Conservation (phyloP, 2,329 filamentous ascomycete genomes). For the Alternaria infectoria region DNA sequence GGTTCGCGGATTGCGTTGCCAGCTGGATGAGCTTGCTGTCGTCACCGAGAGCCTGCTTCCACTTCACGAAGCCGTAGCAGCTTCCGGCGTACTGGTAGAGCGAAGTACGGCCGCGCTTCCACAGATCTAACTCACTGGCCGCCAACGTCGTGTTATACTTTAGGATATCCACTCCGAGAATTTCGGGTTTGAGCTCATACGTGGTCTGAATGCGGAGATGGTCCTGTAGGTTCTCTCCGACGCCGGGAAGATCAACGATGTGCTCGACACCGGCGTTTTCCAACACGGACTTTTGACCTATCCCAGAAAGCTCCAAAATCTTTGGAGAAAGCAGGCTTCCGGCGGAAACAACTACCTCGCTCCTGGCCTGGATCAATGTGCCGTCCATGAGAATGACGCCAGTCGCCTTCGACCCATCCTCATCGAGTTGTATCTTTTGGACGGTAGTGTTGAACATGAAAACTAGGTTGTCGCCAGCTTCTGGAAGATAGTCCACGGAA, state of each 20-base stretch:
- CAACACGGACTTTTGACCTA: constrained; percentile 19
- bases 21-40: constrained; percentile 12
- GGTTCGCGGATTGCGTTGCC: constrained; percentile 15
- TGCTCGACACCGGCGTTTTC: constrained; percentile 17
- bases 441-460: constrained; percentile 46
- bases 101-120: constrained; percentile 36
- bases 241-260: constrained; percentile 22
- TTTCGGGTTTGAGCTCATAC: constrained; percentile 24
- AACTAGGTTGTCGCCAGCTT: constrained; percentile 51
- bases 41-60: constrained; percentile 47
- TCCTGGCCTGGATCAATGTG: constrained; percentile 30
- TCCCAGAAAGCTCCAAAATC: constrained; percentile 30
- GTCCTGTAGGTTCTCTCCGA: constrained; percentile 34
- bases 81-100: constrained; percentile 50
- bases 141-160: constrained; percentile 33
- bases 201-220: constrained; percentile 26
- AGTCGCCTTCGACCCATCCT: constrained; percentile 19
- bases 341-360: constrained; percentile 33
- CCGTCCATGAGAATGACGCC: constrained; percentile 37
- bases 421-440: constrained; percentile 44
- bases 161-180: constrained; percentile 23
- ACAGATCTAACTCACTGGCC: constrained; percentile 50
- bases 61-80: constrained; percentile 52
- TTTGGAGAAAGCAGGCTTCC: constrained; percentile 26
- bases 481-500: constrained; percentile 51